phyloP scores from a whole-genome alignment of 1,139 yeast genomes.

The Blastobotrys arbuscula region DNA sequence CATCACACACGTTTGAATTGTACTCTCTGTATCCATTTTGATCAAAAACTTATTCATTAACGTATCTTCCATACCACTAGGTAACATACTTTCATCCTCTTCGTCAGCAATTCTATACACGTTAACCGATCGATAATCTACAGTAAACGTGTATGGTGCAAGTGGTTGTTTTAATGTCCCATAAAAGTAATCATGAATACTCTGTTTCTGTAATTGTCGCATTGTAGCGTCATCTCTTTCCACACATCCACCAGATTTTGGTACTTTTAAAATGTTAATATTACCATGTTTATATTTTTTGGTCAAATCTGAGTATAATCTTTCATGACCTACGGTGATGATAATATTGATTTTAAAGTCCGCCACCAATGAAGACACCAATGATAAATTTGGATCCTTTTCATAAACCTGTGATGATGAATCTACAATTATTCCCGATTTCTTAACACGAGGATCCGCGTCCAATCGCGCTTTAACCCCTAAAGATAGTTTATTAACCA shows the following conservation, averaged over 20 bases:
- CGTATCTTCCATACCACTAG: conserved; percentile 27
- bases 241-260: conserved; percentile 69
- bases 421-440: conserved; percentile 72
- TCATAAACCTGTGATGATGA: conserved; percentile 57
- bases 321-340: conserved; percentile 40
- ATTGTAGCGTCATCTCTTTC: conserved; percentile 65
- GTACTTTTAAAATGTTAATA: conserved; percentile 50
- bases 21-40: conserved; percentile 46
- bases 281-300: conserved; percentile 43
- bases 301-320: conserved; percentile 58
- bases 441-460: conserved; percentile 47
- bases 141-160: conserved; percentile 69
- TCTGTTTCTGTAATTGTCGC: conserved; percentile 66
- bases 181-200: conserved; percentile 84
- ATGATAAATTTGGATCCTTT: conserved; percentile 31
- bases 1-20: conserved; percentile 65
- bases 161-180: conserved; percentile 64
- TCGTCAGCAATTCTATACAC: conserved; percentile 46
- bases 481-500: conserved; percentile 52
- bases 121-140: conserved; percentile 44
- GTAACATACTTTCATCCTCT: conserved; percentile 35
- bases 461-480: conserved; percentile 53
- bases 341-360: conserved; percentile 47
- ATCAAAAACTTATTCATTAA: conserved; percentile 25
- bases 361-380: conserved; percentile 55